Base-by-base conservation (phyloP, 371 early-diverging fungal genomes). In the Apophysomyces sp. region DNA sequence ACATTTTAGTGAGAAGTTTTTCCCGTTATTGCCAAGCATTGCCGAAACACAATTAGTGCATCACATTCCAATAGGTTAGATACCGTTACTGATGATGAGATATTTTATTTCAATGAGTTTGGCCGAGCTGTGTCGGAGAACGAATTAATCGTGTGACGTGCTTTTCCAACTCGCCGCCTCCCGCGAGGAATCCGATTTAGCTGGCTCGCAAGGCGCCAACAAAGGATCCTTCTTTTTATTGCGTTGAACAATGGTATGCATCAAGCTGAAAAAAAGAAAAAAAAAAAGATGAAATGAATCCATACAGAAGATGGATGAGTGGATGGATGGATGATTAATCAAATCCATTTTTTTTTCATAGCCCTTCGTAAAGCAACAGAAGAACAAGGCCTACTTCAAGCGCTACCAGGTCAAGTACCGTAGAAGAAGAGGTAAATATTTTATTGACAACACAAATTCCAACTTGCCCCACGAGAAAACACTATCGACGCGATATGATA, bases 321-420 rank as follows among this genome's bases (percentile, higher is more conserved):
- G 49, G 63, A 57, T 57, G 1, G 57, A 60, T 60, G 59, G 59
- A 59, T 60, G 39, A 21, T 18, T 60, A 8, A 60, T 11, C n/a
- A 11, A 28, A 51, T 16, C 40, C 52, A 5, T 31, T 54, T 52
- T 58, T 53, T 39, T 27, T 56, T 13, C 32, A 26, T 62, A 73
- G 74, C 70, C 74, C 65, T 73, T 73, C 70, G 69, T 73, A 55
- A 73, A 73, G 74, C 70, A 69, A 61, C 74, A 73, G 58, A 73
- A 73, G 70, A 73, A 73, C 74, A 73, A 73, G 74, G 95, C 97
- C 73, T 98, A 97, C 92, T 98, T 91, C 91, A 95, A 94, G 92
- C 95, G 98, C 78, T 98, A 84, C 93, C 97, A 98, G 89, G 93
- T 93, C 88, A 98, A 98, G 92, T 96, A 93, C 91, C 88, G 98